Conservation (phyloP, 345 rosid genomes). For the Aethionema arabicum region DNA sequence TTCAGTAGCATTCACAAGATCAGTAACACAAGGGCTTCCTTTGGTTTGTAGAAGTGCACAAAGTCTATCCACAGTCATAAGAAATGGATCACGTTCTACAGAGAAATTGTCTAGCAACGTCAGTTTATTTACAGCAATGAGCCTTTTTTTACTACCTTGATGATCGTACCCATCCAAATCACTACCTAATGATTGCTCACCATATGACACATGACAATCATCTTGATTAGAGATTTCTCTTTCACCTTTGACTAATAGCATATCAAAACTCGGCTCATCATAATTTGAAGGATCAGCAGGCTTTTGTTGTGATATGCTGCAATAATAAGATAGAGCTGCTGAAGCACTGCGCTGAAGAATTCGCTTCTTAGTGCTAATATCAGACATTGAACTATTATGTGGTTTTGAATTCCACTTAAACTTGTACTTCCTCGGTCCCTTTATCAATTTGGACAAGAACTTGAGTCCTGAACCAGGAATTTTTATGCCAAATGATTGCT, state of each 20-base stretch:
- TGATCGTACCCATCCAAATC: slow-evolving; percentile 33
- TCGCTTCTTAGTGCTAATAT: slow-evolving; percentile 60
- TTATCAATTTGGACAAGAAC: slow-evolving; percentile 59
- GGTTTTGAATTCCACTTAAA: slow-evolving; percentile 65
- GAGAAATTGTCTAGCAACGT: slow-evolving; percentile 32
- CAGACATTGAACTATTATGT: slow-evolving; percentile 43
- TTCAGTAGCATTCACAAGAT: slow-evolving; percentile 34
- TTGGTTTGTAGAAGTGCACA: slow-evolving; percentile 38
- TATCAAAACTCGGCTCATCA: slow-evolving; percentile 44
- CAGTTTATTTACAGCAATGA: slow-evolving; percentile 29
- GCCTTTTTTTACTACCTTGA: slow-evolving; percentile 30
- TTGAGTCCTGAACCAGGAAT: slow-evolving; percentile 71
- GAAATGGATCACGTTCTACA: slow-evolving; percentile 63
- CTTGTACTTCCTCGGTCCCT: slow-evolving; percentile 56
- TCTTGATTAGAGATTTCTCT: slow-evolving; percentile 32
- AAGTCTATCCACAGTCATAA: slow-evolving; percentile 55
- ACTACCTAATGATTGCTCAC: slow-evolving; percentile 35
- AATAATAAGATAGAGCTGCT: slow-evolving; percentile 68
- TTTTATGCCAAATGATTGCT: slow-evolving; percentile 87
- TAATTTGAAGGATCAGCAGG: slow-evolving; percentile 44
- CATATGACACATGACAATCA: slow-evolving; percentile 16
- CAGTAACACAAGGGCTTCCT: slow-evolving; percentile 36
- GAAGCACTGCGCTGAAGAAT: slow-evolving; percentile 78
- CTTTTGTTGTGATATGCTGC: slow-evolving; percentile 44
- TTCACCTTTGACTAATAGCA: slow-evolving; percentile 44